These are phyloP conservation scores for Cystoisospora suis DNA, from an alignment of 169 alveolate genomes.

Conservation along the genomic window DNA sequence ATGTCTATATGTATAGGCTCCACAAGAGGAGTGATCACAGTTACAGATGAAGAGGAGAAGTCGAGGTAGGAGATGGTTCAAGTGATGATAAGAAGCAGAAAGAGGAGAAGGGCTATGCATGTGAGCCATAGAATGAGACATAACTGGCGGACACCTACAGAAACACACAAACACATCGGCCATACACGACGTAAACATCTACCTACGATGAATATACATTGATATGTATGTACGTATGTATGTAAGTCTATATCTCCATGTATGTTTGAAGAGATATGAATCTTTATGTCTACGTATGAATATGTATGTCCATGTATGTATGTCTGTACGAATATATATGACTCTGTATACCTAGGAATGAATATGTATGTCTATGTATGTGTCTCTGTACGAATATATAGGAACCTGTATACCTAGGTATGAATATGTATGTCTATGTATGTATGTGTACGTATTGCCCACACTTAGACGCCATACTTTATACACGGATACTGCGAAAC, in stretches of 20 bases:
- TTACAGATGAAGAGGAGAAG: no score
- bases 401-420: not conserved
- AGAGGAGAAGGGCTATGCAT: conserved; percentile 6
- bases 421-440: no score
- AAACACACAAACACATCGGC: not conserved
- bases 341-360: not conserved
- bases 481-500: not conserved
- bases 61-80: no score
- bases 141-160: not conserved
- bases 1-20: no score
- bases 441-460: not conserved
- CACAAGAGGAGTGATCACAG: no score
- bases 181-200: not conserved
- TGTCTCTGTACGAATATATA: not conserved
- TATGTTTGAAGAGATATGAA: not conserved
- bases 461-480: not conserved
- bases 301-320: not conserved
- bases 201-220: not conserved
- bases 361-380: not conserved
- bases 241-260: not conserved
- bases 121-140: conserved; percentile 27
- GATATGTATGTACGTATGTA: not conserved
- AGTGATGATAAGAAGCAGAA: not conserved
- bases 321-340: not conserved
- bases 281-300: not conserved